These are phyloP conservation scores for Rhodamnia argentea DNA, from an alignment of 345 rosid species.

Conservation along the genomic window DNA sequence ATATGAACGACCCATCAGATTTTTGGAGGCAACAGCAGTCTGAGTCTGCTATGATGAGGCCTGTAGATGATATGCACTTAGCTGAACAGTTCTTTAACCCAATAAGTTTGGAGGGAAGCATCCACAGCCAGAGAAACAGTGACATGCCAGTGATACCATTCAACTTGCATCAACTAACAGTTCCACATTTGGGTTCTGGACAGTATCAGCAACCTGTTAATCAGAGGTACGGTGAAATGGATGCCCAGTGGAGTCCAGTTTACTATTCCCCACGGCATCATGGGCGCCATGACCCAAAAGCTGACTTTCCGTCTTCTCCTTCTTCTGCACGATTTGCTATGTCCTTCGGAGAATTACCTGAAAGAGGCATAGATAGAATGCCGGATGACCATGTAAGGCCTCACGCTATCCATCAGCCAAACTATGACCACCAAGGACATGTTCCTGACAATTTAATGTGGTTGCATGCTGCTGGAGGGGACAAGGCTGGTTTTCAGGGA, in stretches of 20 bases:
- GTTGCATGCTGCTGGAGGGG: conserved; percentile 60
- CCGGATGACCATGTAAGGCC: conserved; percentile 65
- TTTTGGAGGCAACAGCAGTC: conserved; percentile 43
- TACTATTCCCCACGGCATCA: conserved; percentile 82
- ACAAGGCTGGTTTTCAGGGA: conserved; percentile 72
- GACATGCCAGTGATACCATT: conserved; percentile 48
- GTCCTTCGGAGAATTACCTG: conserved; percentile 57
- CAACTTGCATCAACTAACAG: conserved; percentile 38
- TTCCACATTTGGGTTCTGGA: conserved; percentile 32
- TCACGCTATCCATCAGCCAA: conserved; percentile 42
- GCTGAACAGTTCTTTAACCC: conserved; percentile 33
- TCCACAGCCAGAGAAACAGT: conserved; percentile 40
- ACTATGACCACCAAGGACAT: conserved; percentile 37
- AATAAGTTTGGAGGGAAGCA: conserved; percentile 46
- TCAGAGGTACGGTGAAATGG: conserved; percentile 66
- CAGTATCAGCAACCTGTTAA: conserved; percentile 34
- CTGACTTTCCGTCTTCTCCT: conserved; percentile 73
- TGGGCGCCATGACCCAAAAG: conserved; percentile 69
- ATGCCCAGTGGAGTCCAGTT: conserved; percentile 67
- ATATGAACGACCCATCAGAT: conserved; percentile 61
- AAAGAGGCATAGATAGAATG: conserved; percentile 49
- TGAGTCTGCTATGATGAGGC: conserved; percentile 26
- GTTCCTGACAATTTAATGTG: conserved; percentile 55
- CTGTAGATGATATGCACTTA: conserved; percentile 15
- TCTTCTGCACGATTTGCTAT: conserved; percentile 58